Evolutionary conservation across 2,329 filamentous ascomycete genomes (phyloP), one percentile per base, ranked within the genome.

Genomic region (Bipolaris sorokiniana): DNA sequence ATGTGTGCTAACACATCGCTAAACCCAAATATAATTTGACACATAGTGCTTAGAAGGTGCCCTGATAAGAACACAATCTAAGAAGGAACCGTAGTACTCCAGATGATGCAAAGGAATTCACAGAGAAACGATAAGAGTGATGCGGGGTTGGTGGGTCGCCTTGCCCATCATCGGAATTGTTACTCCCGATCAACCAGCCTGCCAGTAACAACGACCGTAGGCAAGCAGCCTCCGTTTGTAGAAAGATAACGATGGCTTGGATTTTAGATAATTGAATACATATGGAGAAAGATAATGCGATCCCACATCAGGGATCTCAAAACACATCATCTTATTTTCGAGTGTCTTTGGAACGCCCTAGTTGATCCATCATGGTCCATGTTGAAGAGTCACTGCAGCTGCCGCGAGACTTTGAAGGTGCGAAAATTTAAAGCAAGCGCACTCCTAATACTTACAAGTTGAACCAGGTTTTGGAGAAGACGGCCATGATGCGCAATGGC

Each of bases 391-490:
- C 69, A 31, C 59, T 76, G 37, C 74, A 77, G 55, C 56, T 76
- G n/a, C 74, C 75, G 2, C 69, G 75, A 40, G 74, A 78, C 59
- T 77, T 78, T 48, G 71, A 74, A 68, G 72, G 78, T 7, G 22
- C 26, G 23, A n/a, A 26, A 22, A n/a, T 34, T 26, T 18, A 20
- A 2, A 18, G 13, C 18, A 20, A 45, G 15, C 15, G 11, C 10
- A 26, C n/a, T 5, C 4, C 18, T 10, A n/a, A 16, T 45, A 22
- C 34, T 55, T 16, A 51, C 13, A 34, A 26, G n/a, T 23, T 16
- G 3, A 26, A n/a, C 7, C 15, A 55, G 53, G 53, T 20, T 80
- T 79, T 52, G 78, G 78, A 20, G 77, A 79, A 51, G 65, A 71
- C 22, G 74, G 77, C 0, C 68, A 78, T 37, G 61, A 75, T 33